Base-by-base conservation (phyloP, 169 alveolate species). In the Pseudocohnilembus persalinus region DNA sequence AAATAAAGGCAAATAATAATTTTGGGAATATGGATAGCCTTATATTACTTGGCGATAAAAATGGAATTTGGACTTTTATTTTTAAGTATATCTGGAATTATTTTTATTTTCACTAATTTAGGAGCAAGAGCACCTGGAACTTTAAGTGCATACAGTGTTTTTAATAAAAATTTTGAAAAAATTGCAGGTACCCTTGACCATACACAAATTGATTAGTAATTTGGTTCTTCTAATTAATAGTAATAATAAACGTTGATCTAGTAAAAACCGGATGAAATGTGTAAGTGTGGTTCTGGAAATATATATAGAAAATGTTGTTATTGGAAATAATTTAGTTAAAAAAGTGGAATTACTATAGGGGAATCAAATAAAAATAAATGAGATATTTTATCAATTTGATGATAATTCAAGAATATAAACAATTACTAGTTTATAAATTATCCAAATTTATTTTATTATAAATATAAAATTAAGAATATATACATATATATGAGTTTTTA, bases 271-370 rank as follows among this genome's bases (percentile, higher is more conserved):
- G 90, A 86, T 86, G 74, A 81, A 32, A 31, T 49, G 63, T 86
- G 90, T 35, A 80, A 80, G 63, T 86, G 90, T 80, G 81, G 81
- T 74, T 86, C 90, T n/a, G 87, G 80, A 28, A 74, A 63, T 29
- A 86, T 80, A 64, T 86, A 80, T 65, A 86, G 80, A 68, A 86
- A 86, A 81, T 86, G 87, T 29, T 80, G 83, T 49, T 81, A 86
- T 32, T 81, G 34, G 29, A 81, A 73, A 64, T 78, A 86, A 74
- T 68, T 31, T n/a, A n/a, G n/a, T n/a, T n/a, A n/a, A n/a, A n/a
- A n/a, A n/a, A n/a, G n/a, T n/a, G n/a, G n/a, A n/a, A n/a, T n/a
- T n/a, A n/a, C n/a, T n/a, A n/a, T n/a, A n/a, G n/a, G n/a, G n/a
- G n/a, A n/a, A n/a, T n/a, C n/a, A n/a, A n/a, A n/a, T n/a, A n/a